Evolutionary conservation across 805 yeast species (phyloP).

Genomic region (Danielia reshetovae): DNA sequence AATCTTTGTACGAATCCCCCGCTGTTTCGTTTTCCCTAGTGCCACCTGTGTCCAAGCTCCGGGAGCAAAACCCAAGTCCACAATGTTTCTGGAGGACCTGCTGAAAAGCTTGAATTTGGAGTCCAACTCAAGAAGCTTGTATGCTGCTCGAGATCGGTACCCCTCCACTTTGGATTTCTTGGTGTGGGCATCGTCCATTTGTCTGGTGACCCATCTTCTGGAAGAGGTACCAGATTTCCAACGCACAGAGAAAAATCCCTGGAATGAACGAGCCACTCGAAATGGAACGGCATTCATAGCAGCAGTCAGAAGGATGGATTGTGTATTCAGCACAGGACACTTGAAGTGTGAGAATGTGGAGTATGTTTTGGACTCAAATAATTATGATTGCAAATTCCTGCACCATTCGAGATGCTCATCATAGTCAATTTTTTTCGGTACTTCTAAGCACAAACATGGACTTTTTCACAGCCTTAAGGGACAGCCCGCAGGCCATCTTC

Average conservation of each 20-base stretch:
- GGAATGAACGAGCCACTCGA: too few relatives aligned
- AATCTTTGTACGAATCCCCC: conserved; percentile 11
- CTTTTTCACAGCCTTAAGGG: conserved; percentile 10
- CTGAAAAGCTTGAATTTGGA: conserved; percentile 55
- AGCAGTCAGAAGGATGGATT: too few relatives aligned
- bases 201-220: conserved; percentile 69
- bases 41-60: conserved; percentile 32
- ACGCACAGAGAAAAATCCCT: conserved; percentile 1
- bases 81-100: conserved; percentile 51
- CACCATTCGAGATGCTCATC: conserved; percentile 3
- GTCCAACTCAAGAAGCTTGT: conserved; percentile 75
- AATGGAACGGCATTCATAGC: too few relatives aligned
- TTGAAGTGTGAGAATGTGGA: too few relatives aligned
- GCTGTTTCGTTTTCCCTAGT: conserved; percentile 11
- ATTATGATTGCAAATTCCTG: too few relatives aligned
- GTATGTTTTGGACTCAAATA: too few relatives aligned
- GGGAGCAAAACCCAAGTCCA: conserved; percentile 62
- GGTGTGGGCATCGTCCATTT: conserved; percentile 59
- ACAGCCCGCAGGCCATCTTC: conserved; percentile 14
- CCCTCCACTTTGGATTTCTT: conserved; percentile 61
- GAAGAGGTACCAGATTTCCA: conserved; percentile 15
- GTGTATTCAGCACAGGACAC: too few relatives aligned
- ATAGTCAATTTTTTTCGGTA: conserved; percentile 3
- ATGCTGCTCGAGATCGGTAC: conserved; percentile 85
- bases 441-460: conserved; percentile 8